Base-by-base conservation (phyloP, 2,329 filamentous ascomycete species). In the Penicillium sp. region DNA sequence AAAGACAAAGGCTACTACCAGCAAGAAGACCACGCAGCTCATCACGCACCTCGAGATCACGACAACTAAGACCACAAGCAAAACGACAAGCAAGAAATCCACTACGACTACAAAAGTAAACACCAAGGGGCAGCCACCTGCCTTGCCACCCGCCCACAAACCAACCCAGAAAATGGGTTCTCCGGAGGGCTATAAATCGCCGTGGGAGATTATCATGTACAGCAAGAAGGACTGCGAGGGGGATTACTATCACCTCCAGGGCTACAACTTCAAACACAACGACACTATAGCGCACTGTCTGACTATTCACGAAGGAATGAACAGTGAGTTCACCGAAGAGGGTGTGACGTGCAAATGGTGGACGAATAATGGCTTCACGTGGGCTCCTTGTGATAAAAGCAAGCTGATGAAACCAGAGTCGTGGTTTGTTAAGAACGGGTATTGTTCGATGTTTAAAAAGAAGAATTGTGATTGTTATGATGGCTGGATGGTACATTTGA, bases 261-360 rank as follows among this genome's bases (percentile, higher is more conserved):
- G 50, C 6, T 53, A 53, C 34, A 53, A 47, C n/a, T 3, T 16
- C 2, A 8, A 34, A 7, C 26, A 19, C 19, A 26, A 40, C 14
- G 50, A 27, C 14, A 16, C 32, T 1, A 2, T n/a, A 2, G 27
- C 32, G 4, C 13, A 14, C 5, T 63, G 61, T 23, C 8, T 56
- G 2, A 19, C 10, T 1, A 18, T 61, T 3, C 41, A 46, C 2
- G 50, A 49, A 1, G 44, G 41, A 1, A 4, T 60, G 4, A 47
- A 47, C 1, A 48, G 29, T 30, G 10, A 47, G 18, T 27, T 38
- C n/a, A 11, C 42, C 2, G 41, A 43, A 2, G 53, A 18, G 8
- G 44, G 29, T 0, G 32, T 45, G 6, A 58, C 44, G 0, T 59
- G 57, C 16, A 57, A 44, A n/a, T 59, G 47, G 45, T 58, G 38